These are phyloP conservation scores for Phytomonas serpens DNA, from an alignment of 208 protist species.

Conservation along the genomic window DNA sequence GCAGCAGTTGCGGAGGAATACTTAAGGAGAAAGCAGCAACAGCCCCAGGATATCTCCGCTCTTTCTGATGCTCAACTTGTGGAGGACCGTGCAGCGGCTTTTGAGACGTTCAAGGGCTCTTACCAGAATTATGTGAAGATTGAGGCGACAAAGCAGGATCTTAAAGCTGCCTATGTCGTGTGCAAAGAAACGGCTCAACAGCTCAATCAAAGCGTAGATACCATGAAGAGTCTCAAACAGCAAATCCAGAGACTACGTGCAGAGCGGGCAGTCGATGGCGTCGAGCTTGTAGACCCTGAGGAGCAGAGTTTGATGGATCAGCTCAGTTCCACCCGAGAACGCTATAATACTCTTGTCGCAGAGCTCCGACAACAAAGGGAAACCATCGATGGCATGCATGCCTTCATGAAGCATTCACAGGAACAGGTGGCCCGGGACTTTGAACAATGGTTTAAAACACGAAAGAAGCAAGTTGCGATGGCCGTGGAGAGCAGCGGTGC, in stretches of 20 bases:
- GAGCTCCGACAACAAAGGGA: slow-evolving; percentile 65
- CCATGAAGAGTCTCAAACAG: slow-evolving; percentile 63
- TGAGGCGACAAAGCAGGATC: slow-evolving; percentile 57
- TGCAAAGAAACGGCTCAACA: slow-evolving; percentile 59
- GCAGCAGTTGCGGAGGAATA: slow-evolving; percentile 43
- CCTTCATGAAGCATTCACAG: slow-evolving; percentile 77
- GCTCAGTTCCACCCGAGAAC: slow-evolving; percentile 24
- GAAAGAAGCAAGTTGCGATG: slow-evolving; percentile 54
- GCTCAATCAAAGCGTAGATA: slow-evolving; percentile 60
- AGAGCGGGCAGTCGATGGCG: slow-evolving; percentile 67
- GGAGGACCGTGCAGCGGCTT: slow-evolving; percentile 67
- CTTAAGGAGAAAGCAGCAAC: slow-evolving; percentile 33
- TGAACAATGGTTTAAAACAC: slow-evolving; percentile 72
- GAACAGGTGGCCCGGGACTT: slow-evolving; percentile 80
- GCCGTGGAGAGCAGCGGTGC: neutral
- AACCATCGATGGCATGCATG: slow-evolving; percentile 78
- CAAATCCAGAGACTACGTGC: slow-evolving; percentile 69
- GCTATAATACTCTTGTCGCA: slow-evolving; percentile 45
- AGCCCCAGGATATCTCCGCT: slow-evolving; percentile 40
- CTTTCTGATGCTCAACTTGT: slow-evolving; percentile 68
- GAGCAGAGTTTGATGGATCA: slow-evolving; percentile 28
- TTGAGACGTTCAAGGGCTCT: slow-evolving; percentile 81
- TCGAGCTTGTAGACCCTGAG: slow-evolving; percentile 37
- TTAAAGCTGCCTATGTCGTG: slow-evolving; percentile 52
- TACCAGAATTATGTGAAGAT: slow-evolving; percentile 71